Evolutionary conservation across 345 rosid genomes (phyloP).

Genomic region (Salix dunnii): DNA sequence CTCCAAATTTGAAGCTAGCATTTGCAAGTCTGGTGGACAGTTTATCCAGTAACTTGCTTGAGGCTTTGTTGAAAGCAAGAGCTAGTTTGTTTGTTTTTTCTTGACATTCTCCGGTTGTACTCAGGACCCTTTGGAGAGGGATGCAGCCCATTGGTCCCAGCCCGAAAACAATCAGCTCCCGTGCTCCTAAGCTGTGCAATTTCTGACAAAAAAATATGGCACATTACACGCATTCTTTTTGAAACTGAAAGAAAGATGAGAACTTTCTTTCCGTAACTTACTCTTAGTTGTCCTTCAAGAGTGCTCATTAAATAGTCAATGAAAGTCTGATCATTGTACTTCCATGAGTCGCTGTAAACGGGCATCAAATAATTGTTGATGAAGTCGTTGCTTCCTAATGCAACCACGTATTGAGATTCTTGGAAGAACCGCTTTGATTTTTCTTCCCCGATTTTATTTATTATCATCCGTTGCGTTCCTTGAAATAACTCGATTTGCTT

Average conservation of each 20-base stretch:
- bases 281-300: conserved; percentile 64
- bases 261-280: conserved; percentile 1
- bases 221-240: background rate
- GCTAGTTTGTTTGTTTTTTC: conserved; percentile 70
- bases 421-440: conserved; percentile 67
- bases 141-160: conserved; percentile 73
- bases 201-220: conserved; percentile 21
- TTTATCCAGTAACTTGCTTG: conserved; percentile 37
- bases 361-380: conserved; percentile 96
- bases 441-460: conserved; percentile 44
- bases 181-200: conserved; percentile 65
- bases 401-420: conserved; percentile 65
- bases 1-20: conserved; percentile 70
- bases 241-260: background rate
- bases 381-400: conserved; percentile 97
- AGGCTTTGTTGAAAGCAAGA: conserved; percentile 55
- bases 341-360: conserved; percentile 81
- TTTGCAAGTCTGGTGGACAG: conserved; percentile 42
- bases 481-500: conserved; percentile 78
- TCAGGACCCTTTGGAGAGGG: conserved; percentile 87
- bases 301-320: conserved; percentile 66
- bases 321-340: conserved; percentile 68
- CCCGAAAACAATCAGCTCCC: conserved; percentile 79
- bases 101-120: conserved; percentile 62
- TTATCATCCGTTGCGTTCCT: conserved; percentile 59